These are phyloP conservation scores for Diddensiella transvaalensis DNA, from an alignment of 805 yeast species.

Conservation along the genomic window DNA sequence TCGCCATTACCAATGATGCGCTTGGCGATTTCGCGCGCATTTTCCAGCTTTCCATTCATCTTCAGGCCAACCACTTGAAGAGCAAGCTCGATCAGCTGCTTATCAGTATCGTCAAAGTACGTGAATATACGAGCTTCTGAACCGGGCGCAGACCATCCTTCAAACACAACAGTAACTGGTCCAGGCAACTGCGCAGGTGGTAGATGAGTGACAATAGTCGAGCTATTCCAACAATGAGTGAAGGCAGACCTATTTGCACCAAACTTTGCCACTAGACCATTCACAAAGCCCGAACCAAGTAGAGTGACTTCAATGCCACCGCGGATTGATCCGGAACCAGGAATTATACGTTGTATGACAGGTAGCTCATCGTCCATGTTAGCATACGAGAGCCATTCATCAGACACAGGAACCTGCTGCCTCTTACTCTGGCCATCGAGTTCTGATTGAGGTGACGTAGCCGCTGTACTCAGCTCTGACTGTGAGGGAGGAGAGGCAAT, in stretches of 20 bases:
- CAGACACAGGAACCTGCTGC: neutral
- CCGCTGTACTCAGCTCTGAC: conserved; percentile 17
- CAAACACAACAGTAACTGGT: conserved; percentile 85
- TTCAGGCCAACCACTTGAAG: conserved; percentile 94
- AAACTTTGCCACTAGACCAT: conserved; percentile 79
- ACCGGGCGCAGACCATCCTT: conserved; percentile 42
- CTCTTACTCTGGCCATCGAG: neutral
- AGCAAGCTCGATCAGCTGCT: conserved; percentile 91
- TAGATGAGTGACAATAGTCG: conserved; percentile 87
- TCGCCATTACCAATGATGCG: conserved; percentile 65
- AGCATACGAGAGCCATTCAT: conserved; percentile 23
- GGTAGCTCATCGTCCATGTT: conserved; percentile 39
- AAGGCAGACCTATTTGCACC: conserved; percentile 56
- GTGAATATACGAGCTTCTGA: conserved; percentile 63
- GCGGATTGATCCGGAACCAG: conserved; percentile 89
- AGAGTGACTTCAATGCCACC: conserved; percentile 96
- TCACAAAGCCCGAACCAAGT: conserved; percentile 80
- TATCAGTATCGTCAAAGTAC: conserved; percentile 90
- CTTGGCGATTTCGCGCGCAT: conserved; percentile 89
- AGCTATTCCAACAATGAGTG: conserved; percentile 94
- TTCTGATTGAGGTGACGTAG: conserved; percentile 10
- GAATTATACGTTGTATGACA: conserved; percentile 78
- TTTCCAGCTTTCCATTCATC: conserved; percentile 94
- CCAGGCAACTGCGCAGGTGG: conserved; percentile 92
- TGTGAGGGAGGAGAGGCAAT: conserved; percentile 7